Evolutionary conservation across 306 rosid genomes (phyloP), one percentile per base, ranked within the genome.

Genomic region (Ormosia emarginata): DNA sequence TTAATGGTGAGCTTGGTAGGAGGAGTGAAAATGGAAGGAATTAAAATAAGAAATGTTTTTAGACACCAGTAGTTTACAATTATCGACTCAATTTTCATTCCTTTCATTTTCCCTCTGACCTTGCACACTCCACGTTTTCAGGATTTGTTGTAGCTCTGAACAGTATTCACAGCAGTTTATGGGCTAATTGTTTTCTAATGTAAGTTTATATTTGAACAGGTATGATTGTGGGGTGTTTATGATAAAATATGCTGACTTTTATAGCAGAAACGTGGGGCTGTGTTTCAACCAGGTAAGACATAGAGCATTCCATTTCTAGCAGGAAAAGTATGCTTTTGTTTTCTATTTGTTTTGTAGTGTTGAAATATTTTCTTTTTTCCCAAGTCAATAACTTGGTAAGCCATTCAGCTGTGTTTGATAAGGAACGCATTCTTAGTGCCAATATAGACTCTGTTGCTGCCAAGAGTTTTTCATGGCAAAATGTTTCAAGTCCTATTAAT

Each of bases 221-320:
- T 90, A 61, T 84, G 99, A 95, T 74, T 95, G 99, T 69, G 98
- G 98, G 56, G 57, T 95, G 81, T 95, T 92, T 83, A 93, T 95
- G 98, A 87, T 95, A 75, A 95, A 95, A 80, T 95, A 93, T 79
- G 87, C 93, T 1, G 99, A 95, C 83, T 93, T 95, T 77, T 93
- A 88, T 65, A 92, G 99, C 90, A 91, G 99, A 85, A 92, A 87
- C 74, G 36, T 88, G 86, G 90, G 89, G 33, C 93, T 93, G 59
- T 92, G 96, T 90, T 95, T 95, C 90, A 86, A 78, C 71, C 97
- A 92, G 98, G 99, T 93, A 84, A 84, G 78, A 58, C 50, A 50
- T 58, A 72, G 67, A 81, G 70, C 33, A 2, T 61, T 82, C 73
- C 67, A 75, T 68, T 63, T 77, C 62, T 56, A 36, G 30, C 53